Evolutionary conservation across 257 asterid genomes (phyloP), one percentile per base, ranked within the genome.

Genomic region (Hygrophila difformis): DNA sequence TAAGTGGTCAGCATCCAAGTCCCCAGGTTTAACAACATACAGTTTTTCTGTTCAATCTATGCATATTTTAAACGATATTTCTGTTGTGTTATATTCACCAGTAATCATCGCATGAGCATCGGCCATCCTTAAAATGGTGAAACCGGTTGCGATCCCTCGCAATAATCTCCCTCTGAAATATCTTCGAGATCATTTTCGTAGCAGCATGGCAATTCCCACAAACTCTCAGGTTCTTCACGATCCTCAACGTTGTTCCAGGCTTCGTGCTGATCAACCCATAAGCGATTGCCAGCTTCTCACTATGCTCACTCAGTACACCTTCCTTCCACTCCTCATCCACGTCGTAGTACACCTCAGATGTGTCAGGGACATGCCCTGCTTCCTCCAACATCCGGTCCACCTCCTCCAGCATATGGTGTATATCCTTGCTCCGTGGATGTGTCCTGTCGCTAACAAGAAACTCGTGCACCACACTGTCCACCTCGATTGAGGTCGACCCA

Each of bases 261-360:
- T 48, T 19, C 1, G 72, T 72, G 31, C 73, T 72, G 1, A 72
- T 64, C 51, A 72, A 42, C 6, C 79, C 76, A 9, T 51, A 72
- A 1, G 76, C 79, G 18, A 72, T 64, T 2, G 79, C 79, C 73
- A 72, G 14, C 37, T 57, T 72, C 75, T 72, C 75, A 18, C 72
- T 72, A 2, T 72, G 79, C 48, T 67, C 45, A 42, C 79, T 55
- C 65, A 72, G 3, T 8, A 57, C 70, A 6, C 58, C 73, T 45
- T 64, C 79, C 22, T 72, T 72, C 75, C 49, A 64, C 65, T 64
- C 73, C 29, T 61, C 67, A 14, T 72, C 70, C 12, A 63, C 65
- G 12, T 67, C 67, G 16, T 64, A 64, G 56, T 68, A 64, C 62
- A 68, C 79, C 68, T 68, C 79, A 0, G 79, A 60, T 16, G 73